These are phyloP conservation scores for Colletotrichum cordylinicola DNA, from an alignment of 2,329 filamentous ascomycete species.

Conservation along the genomic window DNA sequence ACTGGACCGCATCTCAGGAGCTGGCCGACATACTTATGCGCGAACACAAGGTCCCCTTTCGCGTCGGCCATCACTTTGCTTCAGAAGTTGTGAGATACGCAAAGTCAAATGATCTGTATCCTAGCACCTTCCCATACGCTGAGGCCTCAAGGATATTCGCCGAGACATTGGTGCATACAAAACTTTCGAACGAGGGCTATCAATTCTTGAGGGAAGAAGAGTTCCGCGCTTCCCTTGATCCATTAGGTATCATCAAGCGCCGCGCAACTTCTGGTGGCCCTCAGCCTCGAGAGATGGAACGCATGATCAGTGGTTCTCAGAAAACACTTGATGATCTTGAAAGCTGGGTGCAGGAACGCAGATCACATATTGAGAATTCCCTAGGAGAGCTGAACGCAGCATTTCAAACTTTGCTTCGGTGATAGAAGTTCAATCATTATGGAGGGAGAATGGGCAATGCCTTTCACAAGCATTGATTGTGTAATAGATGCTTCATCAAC, in stretches of 20 bases:
- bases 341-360: not conserved
- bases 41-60: conserved; percentile 4
- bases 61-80: conserved; percentile 19
- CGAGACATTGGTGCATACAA: not conserved
- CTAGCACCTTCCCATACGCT: conserved; percentile 1
- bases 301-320: not conserved
- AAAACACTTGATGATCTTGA: not conserved
- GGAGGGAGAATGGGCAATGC: not conserved
- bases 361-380: not conserved
- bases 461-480: not conserved
- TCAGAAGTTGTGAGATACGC: conserved; percentile 10
- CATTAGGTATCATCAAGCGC: not conserved
- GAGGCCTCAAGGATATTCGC: conserved; percentile 1
- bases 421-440: not conserved
- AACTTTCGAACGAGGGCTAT: not conserved
- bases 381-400: not conserved
- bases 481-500: not conserved
- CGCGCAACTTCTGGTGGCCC: conserved; percentile 9
- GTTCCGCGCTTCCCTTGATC: not conserved
- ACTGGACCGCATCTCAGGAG: conserved; percentile 19
- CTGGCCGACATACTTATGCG: conserved; percentile 12
- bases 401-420: not conserved
- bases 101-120: not conserved
- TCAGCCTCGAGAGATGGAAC: conserved; percentile 7
- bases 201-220: not conserved